Evolutionary conservation across 1,284 basidiomycete genomes (phyloP), one percentile per base, ranked within the genome.

Genomic region (Porogramme epimiltina): DNA sequence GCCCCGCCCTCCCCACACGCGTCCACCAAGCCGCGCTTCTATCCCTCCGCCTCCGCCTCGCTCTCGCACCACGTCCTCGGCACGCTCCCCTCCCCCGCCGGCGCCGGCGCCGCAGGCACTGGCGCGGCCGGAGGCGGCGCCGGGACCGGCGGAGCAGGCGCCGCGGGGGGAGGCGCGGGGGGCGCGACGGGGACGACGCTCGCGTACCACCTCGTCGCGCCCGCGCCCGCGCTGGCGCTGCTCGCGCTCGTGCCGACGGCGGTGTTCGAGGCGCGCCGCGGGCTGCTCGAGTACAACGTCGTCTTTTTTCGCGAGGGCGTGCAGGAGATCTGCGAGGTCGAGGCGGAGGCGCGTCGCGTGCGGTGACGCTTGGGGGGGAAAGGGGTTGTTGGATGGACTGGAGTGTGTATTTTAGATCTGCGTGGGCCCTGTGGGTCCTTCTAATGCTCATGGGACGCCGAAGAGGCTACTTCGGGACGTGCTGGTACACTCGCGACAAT

Each of bases 271-370:
- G 79, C 81, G 49, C 79, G 89, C 55, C 76, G 91, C 20, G 93
- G 92, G 16, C 76, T 95, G 55, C 82, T 98, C 39, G 95, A 98
- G 68, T 96, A 93, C 71, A 98, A 98, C 63, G 86, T 98, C 4
- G 88, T 93, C 19, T 93, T 91, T 69, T 89, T 98, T 69, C 72
- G 88, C 54, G 85, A 91, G 66, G 88, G 88, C 1, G 80, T 87
- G 50, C 82, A 86, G 68, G 89, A 90, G 70, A 89, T 91, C 39
- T 85, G 81, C 59, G 78, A 82, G 50, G 83, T 87, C 10, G 89
- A 90, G 65, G 77, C 74, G 57, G 85, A 88, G 56, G 75, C 75
- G 44, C 56, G 34, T 5, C 34, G 34, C 10, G 71, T 49, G 52
- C 52, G 44, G 52, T 55, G 19, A 20, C 36, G 36, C 23, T 13